These are phyloP conservation scores for Chaetomium sp. DNA, from an alignment of 2,329 filamentous ascomycete genomes.

Conservation along the genomic window DNA sequence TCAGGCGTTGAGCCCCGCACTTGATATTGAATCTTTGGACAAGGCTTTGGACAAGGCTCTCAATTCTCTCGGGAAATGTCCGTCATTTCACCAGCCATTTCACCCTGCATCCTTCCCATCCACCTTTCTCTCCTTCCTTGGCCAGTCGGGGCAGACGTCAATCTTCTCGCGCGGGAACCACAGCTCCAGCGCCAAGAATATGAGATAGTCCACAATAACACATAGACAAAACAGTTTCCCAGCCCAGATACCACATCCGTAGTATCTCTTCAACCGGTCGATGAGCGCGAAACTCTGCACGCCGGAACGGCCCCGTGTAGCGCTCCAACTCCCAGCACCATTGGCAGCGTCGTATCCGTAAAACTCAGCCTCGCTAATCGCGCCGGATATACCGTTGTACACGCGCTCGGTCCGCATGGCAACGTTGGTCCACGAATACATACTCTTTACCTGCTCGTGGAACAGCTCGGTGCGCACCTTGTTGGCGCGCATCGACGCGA, in stretches of 20 bases:
- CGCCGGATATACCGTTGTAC: slow-evolving; percentile 85
- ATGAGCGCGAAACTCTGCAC: slow-evolving; percentile 88
- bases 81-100: background rate
- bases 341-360: slow-evolving; percentile 70
- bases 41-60: background rate
- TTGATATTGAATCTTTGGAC: too few species aligned
- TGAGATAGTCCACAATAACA: slow-evolving; percentile 85
- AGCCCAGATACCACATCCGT: slow-evolving; percentile 96
- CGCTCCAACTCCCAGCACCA: slow-evolving; percentile 53
- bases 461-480: slow-evolving; percentile 88
- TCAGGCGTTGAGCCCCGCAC: too few species aligned
- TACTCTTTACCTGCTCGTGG: slow-evolving; percentile 93
- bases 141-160: slow-evolving; percentile 88
- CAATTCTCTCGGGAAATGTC: background rate
- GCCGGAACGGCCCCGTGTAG: slow-evolving; percentile 59
- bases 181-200: slow-evolving; percentile 83
- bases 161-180: slow-evolving; percentile 79
- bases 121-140: slow-evolving; percentile 54
- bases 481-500: slow-evolving; percentile 76
- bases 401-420: slow-evolving; percentile 89
- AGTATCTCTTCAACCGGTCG: slow-evolving; percentile 91
- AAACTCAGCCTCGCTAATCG: slow-evolving; percentile 79
- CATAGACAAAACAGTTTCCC: slow-evolving; percentile 96
- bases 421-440: slow-evolving; percentile 98
- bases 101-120: slow-evolving; percentile 24